These are phyloP conservation scores for Cladosporium sp. DNA, from an alignment of 2,329 filamentous ascomycete species.

Conservation along the genomic window DNA sequence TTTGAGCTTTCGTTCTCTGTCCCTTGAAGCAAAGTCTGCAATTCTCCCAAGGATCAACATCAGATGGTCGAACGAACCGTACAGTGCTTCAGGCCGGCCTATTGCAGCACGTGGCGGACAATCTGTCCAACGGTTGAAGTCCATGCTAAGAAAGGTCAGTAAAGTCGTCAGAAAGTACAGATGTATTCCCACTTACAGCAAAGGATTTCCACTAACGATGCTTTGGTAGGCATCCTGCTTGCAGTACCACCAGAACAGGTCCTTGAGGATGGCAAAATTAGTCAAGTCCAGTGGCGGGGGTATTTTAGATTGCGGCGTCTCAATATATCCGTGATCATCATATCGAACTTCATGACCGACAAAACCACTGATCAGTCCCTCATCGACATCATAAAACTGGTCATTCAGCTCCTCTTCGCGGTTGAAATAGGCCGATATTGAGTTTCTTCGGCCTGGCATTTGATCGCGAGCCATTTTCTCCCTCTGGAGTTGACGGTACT, in stretches of 20 bases:
- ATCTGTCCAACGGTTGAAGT: conserved; percentile 75
- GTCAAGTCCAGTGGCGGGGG: conserved; percentile 58
- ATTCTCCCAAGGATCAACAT: conserved; percentile 76
- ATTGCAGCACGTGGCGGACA: conserved; percentile 80
- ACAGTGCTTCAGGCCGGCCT: conserved; percentile 71
- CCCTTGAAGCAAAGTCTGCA: conserved; percentile 70
- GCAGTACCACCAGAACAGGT: conserved; percentile 92
- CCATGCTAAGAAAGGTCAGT: conserved; percentile 54
- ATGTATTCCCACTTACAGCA: conserved; percentile 62
- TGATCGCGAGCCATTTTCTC: conserved; percentile 37
- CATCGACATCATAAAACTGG: conserved; percentile 46
- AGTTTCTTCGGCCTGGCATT: conserved; percentile 12
- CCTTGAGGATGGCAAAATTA: conserved; percentile 73
- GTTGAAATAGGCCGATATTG: conserved; percentile 9
- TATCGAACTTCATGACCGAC: conserved; percentile 56
- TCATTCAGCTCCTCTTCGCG: conserved; percentile 27
- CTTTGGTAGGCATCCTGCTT: conserved; percentile 94
- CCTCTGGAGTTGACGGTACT: conserved; percentile 62
- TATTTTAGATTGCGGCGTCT: conserved; percentile 32
- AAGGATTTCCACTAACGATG: conserved; percentile 74
- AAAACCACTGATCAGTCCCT: conserved; percentile 53
- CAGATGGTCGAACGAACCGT: conserved; percentile 84
- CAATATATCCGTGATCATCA: conserved; percentile 51
- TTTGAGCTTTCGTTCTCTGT: conserved; percentile 72
- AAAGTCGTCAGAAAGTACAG: conserved; percentile 21